Base-by-base conservation (phyloP, 1,139 yeast genomes). In the Debaryomycetaceae sp. region DNA sequence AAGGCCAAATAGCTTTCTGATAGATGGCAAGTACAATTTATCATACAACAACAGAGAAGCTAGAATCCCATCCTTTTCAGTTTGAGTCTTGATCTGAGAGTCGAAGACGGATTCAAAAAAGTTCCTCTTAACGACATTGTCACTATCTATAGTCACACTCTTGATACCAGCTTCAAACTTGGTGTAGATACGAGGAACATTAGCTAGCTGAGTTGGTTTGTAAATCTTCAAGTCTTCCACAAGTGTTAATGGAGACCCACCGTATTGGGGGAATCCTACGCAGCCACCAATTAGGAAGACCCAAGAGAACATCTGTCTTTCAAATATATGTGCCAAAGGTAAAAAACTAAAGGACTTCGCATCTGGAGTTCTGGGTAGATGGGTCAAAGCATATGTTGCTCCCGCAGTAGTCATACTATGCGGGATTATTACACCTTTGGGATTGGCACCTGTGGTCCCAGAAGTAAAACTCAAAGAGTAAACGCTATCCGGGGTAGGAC, bases 381-480 rank as follows among this genome's bases (percentile, higher is more conserved):
- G 48, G 11, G 52, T 42, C 9, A 46, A 44, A 6, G 63, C 48
- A 47, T 59, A 60, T 1, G 63, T 62, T 22, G 75, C 54, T 5
- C 78, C 80, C 6, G 85, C 71, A 4, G 77, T 66, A 2, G 80
- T 72, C 47, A 68, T 69, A 27, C 63, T 63, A 42, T 84, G 88
- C 3, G 79, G 66, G 49, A 83, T 60, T 42, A 78, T 75, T 6
- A 81, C 89, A 38, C 89, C 89, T 60, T 84, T 84, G 20, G 89
- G 89, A 44, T 67, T 60, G 8, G 67, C 45, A 6, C 87, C 87
- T 5, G 89, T 83, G 23, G 90, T 82, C 7, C 90, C 89, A 8
- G 87, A 81, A 9, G 93, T 85, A 63, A 84, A 85, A 22, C 85
- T 81, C 50, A 85, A 78, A 39, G 90, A 83, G 52, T 79, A 77